These are phyloP conservation scores for Erythrophleum fordii DNA, from an alignment of 306 rosid genomes.

Conservation along the genomic window DNA sequence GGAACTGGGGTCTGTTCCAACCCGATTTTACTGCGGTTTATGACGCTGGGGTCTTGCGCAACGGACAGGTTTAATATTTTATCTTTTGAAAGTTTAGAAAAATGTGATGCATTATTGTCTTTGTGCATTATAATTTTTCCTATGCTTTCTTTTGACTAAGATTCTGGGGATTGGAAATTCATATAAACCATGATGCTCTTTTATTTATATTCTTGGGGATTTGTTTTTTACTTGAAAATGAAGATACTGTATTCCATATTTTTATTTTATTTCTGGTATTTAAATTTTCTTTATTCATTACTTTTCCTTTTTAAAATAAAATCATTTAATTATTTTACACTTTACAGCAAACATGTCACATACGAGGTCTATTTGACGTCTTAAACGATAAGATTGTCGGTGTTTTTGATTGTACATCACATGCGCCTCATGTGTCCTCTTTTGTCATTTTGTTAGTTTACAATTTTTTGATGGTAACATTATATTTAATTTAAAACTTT, in stretches of 20 bases:
- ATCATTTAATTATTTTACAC: neutral
- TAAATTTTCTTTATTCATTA: neutral
- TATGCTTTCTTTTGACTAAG: neutral
- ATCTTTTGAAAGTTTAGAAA: neutral
- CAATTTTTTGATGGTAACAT: neutral
- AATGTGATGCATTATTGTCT: neutral
- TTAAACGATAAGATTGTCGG: neutral
- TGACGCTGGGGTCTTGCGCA: conserved; percentile 60
- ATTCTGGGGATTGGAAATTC: neutral
- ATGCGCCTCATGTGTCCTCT: neutral
- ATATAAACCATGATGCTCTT: neutral
- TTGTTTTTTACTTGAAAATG: neutral
- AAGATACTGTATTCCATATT: neutral
- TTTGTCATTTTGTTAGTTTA: neutral
- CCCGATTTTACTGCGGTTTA: conserved; percentile 86
- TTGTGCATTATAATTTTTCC: neutral
- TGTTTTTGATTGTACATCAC: neutral
- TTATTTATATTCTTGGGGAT: neutral
- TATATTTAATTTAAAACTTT: neutral
- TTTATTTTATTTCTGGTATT: neutral
- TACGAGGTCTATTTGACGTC: neutral
- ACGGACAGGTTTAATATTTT: conserved; percentile 44
- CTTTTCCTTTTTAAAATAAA: neutral
- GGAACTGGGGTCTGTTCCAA: conserved; percentile 80
- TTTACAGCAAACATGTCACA: neutral